Evolutionary conservation across 225 moss, liverwort and hornwort genomes (phyloP), one percentile per base, ranked within the genome.

Genomic region (Physcomitrium patens): DNA sequence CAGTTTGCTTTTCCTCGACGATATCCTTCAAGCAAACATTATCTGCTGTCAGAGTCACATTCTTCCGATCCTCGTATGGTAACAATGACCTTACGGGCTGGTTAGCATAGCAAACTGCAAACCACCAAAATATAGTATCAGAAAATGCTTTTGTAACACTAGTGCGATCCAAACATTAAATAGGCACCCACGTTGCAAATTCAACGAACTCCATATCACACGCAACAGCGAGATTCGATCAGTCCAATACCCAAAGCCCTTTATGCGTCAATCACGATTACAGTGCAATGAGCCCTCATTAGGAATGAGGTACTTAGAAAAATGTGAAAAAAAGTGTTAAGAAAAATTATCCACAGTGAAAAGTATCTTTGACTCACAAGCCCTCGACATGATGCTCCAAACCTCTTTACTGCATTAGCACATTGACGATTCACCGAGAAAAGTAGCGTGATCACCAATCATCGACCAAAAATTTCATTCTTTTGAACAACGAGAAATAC

Each of bases 11-110:
- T 70, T 59, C 20, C 14, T 74, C 41, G 12, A 78, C 69, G 49
- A 74, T 24, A 58, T 12, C 49, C 82, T 59, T 78, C 69, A 78
- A 11, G 65, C 82, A 82, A 31, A 69, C 73, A 57, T 78, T 82
- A 26, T 78, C 74, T 48, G 78, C 74, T 11, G 43, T 22, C 18
- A 82, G 1, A 52, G 78, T 82, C 50, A 27, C 57, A 66, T 73
- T 81, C 0, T 19, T 16, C 10, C 0, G 10, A 26, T 37, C 60
- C 41, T 77, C 52, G 7, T 9, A 52, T 2, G 73, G 77, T 46
- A 23, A 41, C 56, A 77, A 54, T 0, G 20, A 57, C 69, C 62
- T 77, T 3, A 62, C 12, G 54, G 78, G 48, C 41, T 59, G 43
- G 22, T 19, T 44, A 16, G 72, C 77, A 55, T 69, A 64, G 65